phyloP scores from a whole-genome alignment of 805 yeast genomes.

The Pichia californica region DNA sequence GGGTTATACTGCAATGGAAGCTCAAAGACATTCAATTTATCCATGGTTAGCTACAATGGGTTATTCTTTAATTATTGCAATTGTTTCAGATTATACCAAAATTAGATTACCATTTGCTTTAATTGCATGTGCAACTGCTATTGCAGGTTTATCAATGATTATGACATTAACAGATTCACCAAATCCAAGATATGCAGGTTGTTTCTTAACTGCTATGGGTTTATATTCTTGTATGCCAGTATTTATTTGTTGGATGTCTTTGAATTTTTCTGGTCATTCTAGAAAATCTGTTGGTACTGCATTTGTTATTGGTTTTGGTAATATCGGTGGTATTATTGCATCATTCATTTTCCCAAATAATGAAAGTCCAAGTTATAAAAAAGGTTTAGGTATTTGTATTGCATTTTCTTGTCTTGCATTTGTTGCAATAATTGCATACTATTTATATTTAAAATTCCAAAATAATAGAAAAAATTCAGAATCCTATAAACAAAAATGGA shows the following conservation, averaged over 20 bases:
- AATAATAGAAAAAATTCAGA: constrained; percentile 32
- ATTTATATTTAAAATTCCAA: constrained; percentile 24
- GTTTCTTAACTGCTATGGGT: constrained; percentile 56
- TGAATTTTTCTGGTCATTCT: constrained; percentile 58
- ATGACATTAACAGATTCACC: constrained; percentile 35
- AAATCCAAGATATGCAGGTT: constrained; percentile 53
- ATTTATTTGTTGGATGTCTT: constrained; percentile 58
- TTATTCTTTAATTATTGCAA: constrained; percentile 51
- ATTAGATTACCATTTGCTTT: constrained; percentile 41
- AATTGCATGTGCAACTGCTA: constrained; percentile 30
- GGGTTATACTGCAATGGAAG: constrained; percentile 63
- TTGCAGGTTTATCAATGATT: constrained; percentile 52
- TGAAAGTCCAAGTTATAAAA: constrained; percentile 53
- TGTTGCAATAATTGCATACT: constrained; percentile 27
- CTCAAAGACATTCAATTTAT: constrained; percentile 76
- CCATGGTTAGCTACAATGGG: constrained; percentile 81
- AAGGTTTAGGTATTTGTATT: constrained; percentile 47
- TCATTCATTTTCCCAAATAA: constrained; percentile 47
- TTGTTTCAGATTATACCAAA: constrained; percentile 48
- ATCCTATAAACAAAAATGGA: constrained; percentile 26
- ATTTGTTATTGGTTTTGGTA: constrained; percentile 63
- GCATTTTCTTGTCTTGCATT: constrained; percentile 41
- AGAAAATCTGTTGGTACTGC: constrained; percentile 47
- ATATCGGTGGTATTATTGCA: constrained; percentile 66
- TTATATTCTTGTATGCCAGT: constrained; percentile 62